Conservation (phyloP, 805 yeast species). For the Peterozyma toletana region DNA sequence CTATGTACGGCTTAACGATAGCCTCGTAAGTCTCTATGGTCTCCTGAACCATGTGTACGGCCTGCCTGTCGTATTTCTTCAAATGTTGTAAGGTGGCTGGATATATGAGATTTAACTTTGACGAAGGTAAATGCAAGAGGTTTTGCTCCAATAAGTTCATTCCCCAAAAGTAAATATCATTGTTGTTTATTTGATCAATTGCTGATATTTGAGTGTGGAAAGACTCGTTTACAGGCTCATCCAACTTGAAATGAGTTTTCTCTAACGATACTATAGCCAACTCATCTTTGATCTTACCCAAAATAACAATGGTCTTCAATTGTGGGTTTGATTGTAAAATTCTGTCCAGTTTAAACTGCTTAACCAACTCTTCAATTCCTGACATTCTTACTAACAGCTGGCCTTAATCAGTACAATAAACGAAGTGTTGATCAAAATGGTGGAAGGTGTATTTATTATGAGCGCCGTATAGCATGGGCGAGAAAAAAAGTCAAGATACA, state of each 20-base stretch:
- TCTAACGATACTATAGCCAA: constrained; percentile 70
- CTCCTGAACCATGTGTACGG: constrained; percentile 59
- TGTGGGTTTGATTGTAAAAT: constrained; percentile 56
- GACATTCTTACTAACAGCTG: not conserved
- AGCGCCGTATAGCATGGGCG: too few relatives aligned
- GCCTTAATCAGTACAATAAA: too few relatives aligned
- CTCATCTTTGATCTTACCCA: constrained; percentile 57
- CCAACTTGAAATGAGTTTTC: constrained; percentile 54
- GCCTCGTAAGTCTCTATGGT: constrained; percentile 68
- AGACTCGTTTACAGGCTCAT: constrained; percentile 14
- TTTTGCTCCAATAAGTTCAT: constrained; percentile 41
- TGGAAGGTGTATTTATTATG: too few relatives aligned
- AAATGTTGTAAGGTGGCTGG: constrained; percentile 90
- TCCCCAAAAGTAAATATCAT: constrained; percentile 88
- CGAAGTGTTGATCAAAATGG: too few relatives aligned
- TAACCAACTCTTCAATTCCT: constrained; percentile 19
- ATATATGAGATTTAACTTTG: constrained; percentile 69
- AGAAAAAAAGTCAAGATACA: not conserved
- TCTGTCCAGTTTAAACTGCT: constrained; percentile 35
- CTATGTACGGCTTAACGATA: constrained; percentile 69
- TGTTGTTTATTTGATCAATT: constrained; percentile 42
- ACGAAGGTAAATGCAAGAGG: constrained; percentile 42
- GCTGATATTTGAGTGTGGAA: constrained; percentile 12
- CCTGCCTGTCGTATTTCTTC: constrained; percentile 60
- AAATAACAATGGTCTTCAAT: constrained; percentile 53